Conservation (phyloP, 75 land plant genomes). For the Cupressus sempervirens region DNA sequence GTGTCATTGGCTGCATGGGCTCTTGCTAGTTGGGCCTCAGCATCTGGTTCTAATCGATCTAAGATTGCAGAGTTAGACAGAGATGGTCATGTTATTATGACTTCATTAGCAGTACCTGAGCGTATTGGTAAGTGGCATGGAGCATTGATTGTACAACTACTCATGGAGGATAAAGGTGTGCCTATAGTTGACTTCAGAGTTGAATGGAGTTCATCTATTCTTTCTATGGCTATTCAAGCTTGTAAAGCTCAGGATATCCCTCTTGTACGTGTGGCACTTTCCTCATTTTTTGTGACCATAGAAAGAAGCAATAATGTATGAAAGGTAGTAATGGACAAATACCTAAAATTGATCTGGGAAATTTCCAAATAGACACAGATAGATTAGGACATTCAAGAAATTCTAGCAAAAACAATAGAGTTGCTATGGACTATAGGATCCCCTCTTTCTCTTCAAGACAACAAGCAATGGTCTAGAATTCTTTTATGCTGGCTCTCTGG, state of each 20-base stretch:
- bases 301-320: conserved; percentile 52
- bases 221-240: conserved; percentile 67
- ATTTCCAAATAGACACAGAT: conserved; percentile 54
- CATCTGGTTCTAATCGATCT: conserved; percentile 69
- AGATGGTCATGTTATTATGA: conserved; percentile 83
- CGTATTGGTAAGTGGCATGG: conserved; percentile 99
- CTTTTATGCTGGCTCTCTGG: conserved; percentile 79
- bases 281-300: conserved; percentile 70
- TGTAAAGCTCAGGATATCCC: conserved; percentile 60
- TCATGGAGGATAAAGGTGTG: conserved; percentile 61
- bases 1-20: conserved; percentile 99
- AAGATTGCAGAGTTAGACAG: conserved; percentile 81
- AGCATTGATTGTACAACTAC: conserved; percentile 58
- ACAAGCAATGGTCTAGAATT: conserved; percentile 90
- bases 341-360: conserved; percentile 70
- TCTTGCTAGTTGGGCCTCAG: conserved; percentile 91
- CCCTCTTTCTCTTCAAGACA: conserved; percentile 70
- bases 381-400: conserved; percentile 56
- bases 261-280: conserved; percentile 61
- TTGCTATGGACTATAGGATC: conserved; percentile 38
- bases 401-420: conserved; percentile 63
- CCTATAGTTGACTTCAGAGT: conserved; percentile 54
- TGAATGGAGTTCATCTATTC: conserved; percentile 81
- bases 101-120: conserved; percentile 85
- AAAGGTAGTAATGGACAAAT: conserved; percentile 47